Base-by-base conservation (phyloP, 208 protist species). In the Leptomonas seymouri region DNA sequence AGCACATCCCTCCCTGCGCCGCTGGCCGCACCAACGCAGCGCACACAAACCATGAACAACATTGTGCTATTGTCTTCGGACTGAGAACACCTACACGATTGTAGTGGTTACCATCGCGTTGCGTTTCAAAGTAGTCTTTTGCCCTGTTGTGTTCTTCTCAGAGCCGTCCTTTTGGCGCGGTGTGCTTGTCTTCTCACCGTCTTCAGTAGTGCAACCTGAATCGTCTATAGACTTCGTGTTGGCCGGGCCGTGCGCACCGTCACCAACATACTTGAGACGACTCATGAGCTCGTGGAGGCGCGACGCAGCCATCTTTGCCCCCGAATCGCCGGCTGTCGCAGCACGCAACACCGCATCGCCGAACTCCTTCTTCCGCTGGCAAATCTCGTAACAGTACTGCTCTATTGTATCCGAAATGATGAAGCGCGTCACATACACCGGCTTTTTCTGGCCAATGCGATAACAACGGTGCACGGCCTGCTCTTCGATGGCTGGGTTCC, bases 381-480 rank as follows among this genome's bases (percentile, higher is more conserved):
- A 97, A 34, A 98, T 91, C 21, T 93, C 85, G 65, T 94, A 89
- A 65, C 98, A 98, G 58, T 95, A 96, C 60, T 98, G 88, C 74
- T 99, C 97, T 59, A 98, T 96, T 0, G 93, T 97, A 68, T 97
- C 87, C 2, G 89, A 70, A 58, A 97, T 95, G 48, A 99, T 92
- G 55, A 98, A 97, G 23, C 94, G 83, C 20, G 86, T 88, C 25
- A 98, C 92, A 54, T 85, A 80, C 11, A 99, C 96, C 25, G 88
- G 84, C 61, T 96, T 96, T 58, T 81, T 95, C 71, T 99, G 97
- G 1, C 97, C 97, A 59, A 99, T 98, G 34, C 97, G 84, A 74
- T 98, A 98, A 60, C 97, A 97, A 12, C 97, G 88, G 74, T 98
- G 93, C 41, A 98, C 93, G 0, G 97, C 97, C 71, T 99, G 98